Base-by-base conservation (phyloP, 768 basidiomycete genomes). In the Pleurotus ostreatus region DNA sequence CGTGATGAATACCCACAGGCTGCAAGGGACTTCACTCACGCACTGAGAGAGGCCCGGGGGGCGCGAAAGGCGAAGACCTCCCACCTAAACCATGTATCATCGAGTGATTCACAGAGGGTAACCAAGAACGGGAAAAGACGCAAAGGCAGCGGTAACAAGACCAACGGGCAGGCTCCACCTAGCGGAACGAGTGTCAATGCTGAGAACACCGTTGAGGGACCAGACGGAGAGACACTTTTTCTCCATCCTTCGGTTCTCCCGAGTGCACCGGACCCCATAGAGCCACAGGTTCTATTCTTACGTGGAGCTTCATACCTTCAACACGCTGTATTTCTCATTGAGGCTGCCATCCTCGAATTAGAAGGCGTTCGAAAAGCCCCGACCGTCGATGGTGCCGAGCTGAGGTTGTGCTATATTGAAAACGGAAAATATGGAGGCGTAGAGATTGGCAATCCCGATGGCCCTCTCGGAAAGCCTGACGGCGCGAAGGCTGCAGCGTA, bases 231-330 rank as follows among this genome's bases (percentile, higher is more conserved):
- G 49, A 71, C 74, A 0, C 68, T 78, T 15, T 66, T 77, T 39
- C 67, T 85, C n/a, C 90, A 91, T 65, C 85, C 88, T 3, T 91
- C 89, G 5, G 79, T 84, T 30, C 78, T 83, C 3, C 85, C 88
- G 4, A 84, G 88, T 60, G 87, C 90, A 9, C 92, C 93, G 0
- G 89, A 93, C 56, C 90, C 94, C 38, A 84, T 94, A 55, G 93
- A 95, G 65, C 86, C 84, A 0, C 93, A 94, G 63, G 73, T 90
- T 20, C 71, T 92, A 26, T 95, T 95, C 72, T 74, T 92, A 25
- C 85, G 93, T 46, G 93, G 88, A 2, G 86, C 90, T 2, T 85
- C 92, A 2, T 87, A 90, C 69, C 78, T 94, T 2, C 90, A 92
- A 61, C 86, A 92, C 25, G 89, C 89, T 0, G 73, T 92, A 3